Evolutionary conservation across 345 rosid genomes (phyloP), one percentile per base, ranked within the genome.

Genomic region (Corymbia maculata): DNA sequence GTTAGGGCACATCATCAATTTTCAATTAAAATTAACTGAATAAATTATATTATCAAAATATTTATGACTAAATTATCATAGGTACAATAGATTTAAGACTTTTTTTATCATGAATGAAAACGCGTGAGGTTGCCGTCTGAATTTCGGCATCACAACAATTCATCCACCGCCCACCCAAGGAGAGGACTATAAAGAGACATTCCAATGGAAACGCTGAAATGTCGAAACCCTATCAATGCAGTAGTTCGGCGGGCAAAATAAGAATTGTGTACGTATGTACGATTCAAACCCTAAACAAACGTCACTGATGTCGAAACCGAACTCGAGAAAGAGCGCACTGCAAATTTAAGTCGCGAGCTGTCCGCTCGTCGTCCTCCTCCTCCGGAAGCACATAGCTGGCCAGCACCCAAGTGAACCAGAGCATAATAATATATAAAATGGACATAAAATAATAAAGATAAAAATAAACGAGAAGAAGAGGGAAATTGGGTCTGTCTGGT

Each of bases 21-120:
- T 55, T 0, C 1, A 0, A 0, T 22, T 1, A 55, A 21, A 53
- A 53, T 19, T 53, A 4, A 8, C 0, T 0, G 26, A 53, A 53
- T 19, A 2, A 0, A 53, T 0, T 19, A 19, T 0, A 21, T 21
- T 21, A 1, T 53, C 4, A 19, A 53, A 53, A 53, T 0, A 4
- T 0, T 53, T 19, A 53, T 3, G 8, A 21, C 3, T 0, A 16
- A 21, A 53, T 21, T 8, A 55, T 3, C 19, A 21, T 1, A 21
- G 21, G 9, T 5, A 55, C 2, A 0, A 55, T 22, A 22, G 1
- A 0, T 9, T 55, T 26, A 11, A 55, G 24, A 22, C 6, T 9
- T 22, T 55, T 55, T 22, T 55, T 12, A 55, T 55, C 61, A 22
- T 6, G 61, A 12, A 22, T 9, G 61, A 22, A 55, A 28, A 55